These are phyloP conservation scores for Nicotiana undulata DNA, from an alignment of 257 asterid genomes.

Conservation along the genomic window DNA sequence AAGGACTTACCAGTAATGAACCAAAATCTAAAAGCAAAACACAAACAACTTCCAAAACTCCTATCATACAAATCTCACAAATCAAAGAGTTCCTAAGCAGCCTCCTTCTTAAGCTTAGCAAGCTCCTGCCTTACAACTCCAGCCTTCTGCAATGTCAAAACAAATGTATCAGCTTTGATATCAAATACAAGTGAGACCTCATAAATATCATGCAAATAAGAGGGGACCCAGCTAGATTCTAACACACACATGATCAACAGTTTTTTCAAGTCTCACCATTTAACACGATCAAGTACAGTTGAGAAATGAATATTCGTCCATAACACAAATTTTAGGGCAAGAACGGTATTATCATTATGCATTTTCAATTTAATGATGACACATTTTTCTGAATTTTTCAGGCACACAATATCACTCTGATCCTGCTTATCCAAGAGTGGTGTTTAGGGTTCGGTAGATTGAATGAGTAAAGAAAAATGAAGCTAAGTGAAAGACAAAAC, in stretches of 20 bases:
- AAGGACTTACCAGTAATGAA: not conserved
- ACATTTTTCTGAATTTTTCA: not conserved
- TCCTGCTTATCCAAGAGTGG: not conserved
- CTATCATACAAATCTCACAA: not conserved
- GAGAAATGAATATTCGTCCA: not conserved
- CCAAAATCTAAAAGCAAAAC: constrained; percentile 2
- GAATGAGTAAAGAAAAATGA: not conserved
- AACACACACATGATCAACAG: not conserved
- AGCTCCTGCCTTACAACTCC: constrained; percentile 24
- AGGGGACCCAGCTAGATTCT: not conserved
- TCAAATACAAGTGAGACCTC: not conserved
- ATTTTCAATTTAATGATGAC: not conserved
- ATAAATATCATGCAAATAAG: not conserved
- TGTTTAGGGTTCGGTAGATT: not conserved
- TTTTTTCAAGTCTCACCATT: not conserved
- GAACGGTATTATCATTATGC: not conserved
- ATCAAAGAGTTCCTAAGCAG: constrained; percentile 2
- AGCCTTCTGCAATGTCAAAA: constrained; percentile 19
- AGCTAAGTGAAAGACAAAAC: not conserved
- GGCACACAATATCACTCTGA: not conserved
- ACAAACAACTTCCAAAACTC: not conserved
- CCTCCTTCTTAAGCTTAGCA: constrained; percentile 16
- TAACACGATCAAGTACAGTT: not conserved
- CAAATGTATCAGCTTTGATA: not conserved
- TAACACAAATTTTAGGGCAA: not conserved